Percentiles rank a stretch among this genome's conserved stretches.
Evolutionary conservation across 108 stramenopile genomes (phyloP).

Genomic region (Skeletonema tropicum): DNA sequence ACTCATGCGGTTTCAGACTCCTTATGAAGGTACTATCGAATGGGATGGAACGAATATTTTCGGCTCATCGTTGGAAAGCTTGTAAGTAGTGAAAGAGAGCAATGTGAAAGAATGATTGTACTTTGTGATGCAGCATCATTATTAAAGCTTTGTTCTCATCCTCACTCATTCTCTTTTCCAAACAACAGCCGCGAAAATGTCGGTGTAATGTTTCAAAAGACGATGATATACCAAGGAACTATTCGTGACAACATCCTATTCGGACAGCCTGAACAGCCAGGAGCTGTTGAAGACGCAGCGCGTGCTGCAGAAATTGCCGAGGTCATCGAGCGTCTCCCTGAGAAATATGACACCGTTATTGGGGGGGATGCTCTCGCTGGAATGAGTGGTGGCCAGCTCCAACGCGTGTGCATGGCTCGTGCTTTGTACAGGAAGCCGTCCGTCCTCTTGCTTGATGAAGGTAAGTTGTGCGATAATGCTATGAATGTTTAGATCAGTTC

Average conservation of each 20-base stretch:
- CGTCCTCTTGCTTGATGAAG: constrained; percentile 46
- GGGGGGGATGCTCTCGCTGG: constrained; percentile 7
- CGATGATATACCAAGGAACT: constrained; percentile 11
- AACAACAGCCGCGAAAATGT: constrained; percentile 13
- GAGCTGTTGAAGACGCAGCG: constrained; percentile 5
- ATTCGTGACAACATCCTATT: constrained; percentile 24
- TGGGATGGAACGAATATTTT: constrained; percentile 18
- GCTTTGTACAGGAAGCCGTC: constrained; percentile 36
- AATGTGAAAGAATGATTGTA: too few species aligned
- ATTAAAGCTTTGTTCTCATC: too few species aligned
- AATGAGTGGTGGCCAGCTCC: constrained; percentile 7
- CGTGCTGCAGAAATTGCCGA: constrained; percentile 15
- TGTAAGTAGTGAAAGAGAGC: too few species aligned
- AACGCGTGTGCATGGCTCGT: constrained; percentile 47
- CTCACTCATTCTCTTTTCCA: too few species aligned
- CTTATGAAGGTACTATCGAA: background rate
- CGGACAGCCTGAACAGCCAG: background rate
- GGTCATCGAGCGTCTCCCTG: constrained; percentile 16
- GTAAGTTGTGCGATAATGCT: background rate
- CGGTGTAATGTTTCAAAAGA: constrained; percentile 15
- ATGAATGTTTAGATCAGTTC: too few species aligned
- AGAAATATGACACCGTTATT: constrained; percentile 18
- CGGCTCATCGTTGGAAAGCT: background rate
- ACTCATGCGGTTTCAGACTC: constrained; percentile 1
- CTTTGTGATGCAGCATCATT: too few species aligned